A percentile compares a stretch with the other conserved stretches of the same genome.
Conservation (phyloP, 139 green algal species). For the Dunaliella primolecta region DNA sequence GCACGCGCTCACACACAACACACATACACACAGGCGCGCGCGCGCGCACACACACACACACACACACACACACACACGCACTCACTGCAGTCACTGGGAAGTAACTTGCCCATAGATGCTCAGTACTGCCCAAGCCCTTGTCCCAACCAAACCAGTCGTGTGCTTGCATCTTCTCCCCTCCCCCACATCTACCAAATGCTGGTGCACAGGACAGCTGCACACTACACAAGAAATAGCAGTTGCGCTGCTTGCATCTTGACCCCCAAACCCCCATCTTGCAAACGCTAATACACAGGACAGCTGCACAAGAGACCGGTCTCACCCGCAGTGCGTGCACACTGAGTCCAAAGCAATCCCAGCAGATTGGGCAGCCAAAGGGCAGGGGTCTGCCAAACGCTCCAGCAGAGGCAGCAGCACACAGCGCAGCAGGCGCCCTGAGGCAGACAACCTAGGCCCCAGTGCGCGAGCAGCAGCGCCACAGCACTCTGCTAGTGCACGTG, state of each 20-base stretch:
- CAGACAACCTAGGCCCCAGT: slow-evolving; percentile 46
- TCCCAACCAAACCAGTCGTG: too few relatives aligned
- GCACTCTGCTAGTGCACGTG: slow-evolving; percentile 49
- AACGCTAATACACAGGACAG: neutral
- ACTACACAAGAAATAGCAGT: too few relatives aligned
- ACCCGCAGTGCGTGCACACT: slow-evolving; percentile 22
- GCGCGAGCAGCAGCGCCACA: slow-evolving; percentile 44
- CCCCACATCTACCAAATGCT: too few relatives aligned
- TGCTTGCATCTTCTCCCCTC: too few relatives aligned
- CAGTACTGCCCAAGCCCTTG: too few relatives aligned
- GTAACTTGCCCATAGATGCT: too few relatives aligned
- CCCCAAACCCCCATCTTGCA: too few relatives aligned
- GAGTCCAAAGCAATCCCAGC: slow-evolving; percentile 41
- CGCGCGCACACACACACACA: neutral
- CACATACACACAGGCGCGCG: neutral
- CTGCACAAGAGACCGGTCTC: too few relatives aligned
- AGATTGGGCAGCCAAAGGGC: slow-evolving; percentile 47
- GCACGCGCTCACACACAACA: neutral
- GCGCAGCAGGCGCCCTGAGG: slow-evolving; percentile 47
- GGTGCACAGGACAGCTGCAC: too few relatives aligned
- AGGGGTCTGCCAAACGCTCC: slow-evolving; percentile 66
- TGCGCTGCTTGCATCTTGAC: too few relatives aligned
- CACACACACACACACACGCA: neutral
- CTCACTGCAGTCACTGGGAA: too few relatives aligned
- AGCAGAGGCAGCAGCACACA: slow-evolving; percentile 66